These are phyloP conservation scores for Plasmodium relictum DNA, from an alignment of 169 alveolate genomes.

Conservation along the genomic window DNA sequence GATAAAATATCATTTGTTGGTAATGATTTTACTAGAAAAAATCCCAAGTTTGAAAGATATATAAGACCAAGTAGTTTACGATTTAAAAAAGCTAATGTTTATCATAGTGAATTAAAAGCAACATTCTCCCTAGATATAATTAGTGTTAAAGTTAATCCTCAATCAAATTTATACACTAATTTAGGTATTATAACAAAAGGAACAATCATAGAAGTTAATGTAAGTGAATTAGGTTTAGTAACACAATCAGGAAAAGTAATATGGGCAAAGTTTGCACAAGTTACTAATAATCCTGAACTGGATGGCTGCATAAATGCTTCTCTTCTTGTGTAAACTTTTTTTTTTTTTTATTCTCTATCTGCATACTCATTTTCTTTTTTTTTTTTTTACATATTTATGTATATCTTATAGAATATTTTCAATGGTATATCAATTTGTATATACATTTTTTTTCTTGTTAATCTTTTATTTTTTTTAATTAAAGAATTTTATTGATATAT, in stretches of 20 bases:
- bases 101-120: conserved; percentile 98
- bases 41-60: conserved; percentile 98
- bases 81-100: conserved; percentile 98
- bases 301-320: conserved; percentile 99
- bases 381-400: too few species aligned
- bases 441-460: too few species aligned
- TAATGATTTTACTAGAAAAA: conserved; percentile 98
- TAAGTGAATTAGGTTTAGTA: conserved; percentile 98
- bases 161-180: conserved; percentile 95
- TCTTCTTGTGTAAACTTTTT: conserved; percentile 91
- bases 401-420: too few species aligned
- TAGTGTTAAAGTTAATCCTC: conserved; percentile 99
- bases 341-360: too few species aligned
- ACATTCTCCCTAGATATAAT: conserved; percentile 96
- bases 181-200: conserved; percentile 99
- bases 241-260: conserved; percentile 99
- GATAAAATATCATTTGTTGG: conserved; percentile 98
- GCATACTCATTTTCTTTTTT: too few species aligned
- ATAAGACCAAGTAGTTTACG: conserved; percentile 99
- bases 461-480: too few species aligned
- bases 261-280: conserved; percentile 99
- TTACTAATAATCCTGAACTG: conserved; percentile 99
- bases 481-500: too few species aligned
- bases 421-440: too few species aligned
- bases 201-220: conserved; percentile 98